Evolutionary conservation across 2,329 filamentous ascomycete species (phyloP).

Genomic region (Nothopassalora personata): DNA sequence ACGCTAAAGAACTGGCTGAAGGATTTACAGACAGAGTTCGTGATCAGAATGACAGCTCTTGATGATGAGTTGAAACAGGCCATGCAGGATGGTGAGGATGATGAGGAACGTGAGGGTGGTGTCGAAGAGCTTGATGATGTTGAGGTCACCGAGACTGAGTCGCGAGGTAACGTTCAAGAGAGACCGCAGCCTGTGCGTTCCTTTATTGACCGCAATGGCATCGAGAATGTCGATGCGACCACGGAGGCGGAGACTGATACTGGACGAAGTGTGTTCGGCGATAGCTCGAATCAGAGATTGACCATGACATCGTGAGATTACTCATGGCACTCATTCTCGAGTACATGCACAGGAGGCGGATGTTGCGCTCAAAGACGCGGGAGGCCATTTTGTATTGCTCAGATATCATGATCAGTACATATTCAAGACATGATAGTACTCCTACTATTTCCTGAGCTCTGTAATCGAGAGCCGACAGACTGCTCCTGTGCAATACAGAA

Average conservation of each 20-base stretch:
- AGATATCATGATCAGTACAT: no score
- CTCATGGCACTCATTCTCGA: no score
- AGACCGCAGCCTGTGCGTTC: background rate
- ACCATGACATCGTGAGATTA: background rate
- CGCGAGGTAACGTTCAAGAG: background rate
- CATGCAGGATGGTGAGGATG: background rate
- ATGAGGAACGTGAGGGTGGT: background rate
- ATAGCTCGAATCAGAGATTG: background rate
- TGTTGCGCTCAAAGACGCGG: no score
- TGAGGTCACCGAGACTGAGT: background rate
- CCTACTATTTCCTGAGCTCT: no score
- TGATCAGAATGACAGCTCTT: conserved; percentile 62
- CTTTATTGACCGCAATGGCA: background rate
- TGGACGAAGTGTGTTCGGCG: background rate
- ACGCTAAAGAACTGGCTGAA: conserved; percentile 60
- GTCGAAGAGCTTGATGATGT: background rate
- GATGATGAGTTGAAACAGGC: conserved; percentile 41
- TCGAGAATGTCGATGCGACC: background rate
- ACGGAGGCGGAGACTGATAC: background rate
- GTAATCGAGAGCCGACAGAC: no score
- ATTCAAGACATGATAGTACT: no score
- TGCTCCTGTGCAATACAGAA: no score
- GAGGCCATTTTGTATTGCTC: no score
- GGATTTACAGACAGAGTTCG: conserved; percentile 69
- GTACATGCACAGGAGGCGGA: no score